A percentile compares a stretch with the other conserved stretches of the same genome.
These are phyloP conservation scores for Amanita molliuscula DNA, from an alignment of 768 basidiomycete species.

Conservation along the genomic window DNA sequence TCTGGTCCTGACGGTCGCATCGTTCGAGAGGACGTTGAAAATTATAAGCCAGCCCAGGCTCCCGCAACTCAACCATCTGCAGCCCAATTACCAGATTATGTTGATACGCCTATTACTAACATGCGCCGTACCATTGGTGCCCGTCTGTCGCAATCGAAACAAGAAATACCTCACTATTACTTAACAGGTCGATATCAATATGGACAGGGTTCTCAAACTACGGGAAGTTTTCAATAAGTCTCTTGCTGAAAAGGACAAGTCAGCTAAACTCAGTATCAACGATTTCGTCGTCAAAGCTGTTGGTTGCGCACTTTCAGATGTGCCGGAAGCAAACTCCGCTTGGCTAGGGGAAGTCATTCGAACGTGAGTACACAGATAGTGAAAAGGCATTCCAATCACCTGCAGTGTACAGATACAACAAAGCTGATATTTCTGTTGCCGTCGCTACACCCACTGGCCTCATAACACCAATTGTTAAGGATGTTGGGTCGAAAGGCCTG, in stretches of 20 bases:
- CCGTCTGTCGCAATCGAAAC: conserved; percentile 88
- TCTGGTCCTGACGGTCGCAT: conserved; percentile 92
- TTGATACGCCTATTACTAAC: conserved; percentile 82
- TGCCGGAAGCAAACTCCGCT: conserved; percentile 96
- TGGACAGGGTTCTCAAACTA: conserved; percentile 93
- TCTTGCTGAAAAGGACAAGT: conserved; percentile 77
- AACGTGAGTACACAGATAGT: conserved; percentile 49
- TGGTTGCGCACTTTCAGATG: conserved; percentile 83
- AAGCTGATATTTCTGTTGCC: conserved; percentile 94
- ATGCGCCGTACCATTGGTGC: conserved; percentile 92
- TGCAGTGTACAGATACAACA: conserved; percentile 62
- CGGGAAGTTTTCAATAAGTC: conserved; percentile 94
- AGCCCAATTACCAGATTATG: conserved; percentile 60
- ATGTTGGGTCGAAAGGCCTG: conserved; percentile 87
- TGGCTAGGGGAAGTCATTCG: conserved; percentile 96
- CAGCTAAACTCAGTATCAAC: conserved; percentile 91
- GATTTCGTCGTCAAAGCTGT: conserved; percentile 97
- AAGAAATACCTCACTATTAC: conserved; percentile 96
- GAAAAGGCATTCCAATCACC: background rate
- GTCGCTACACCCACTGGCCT: conserved; percentile 94
- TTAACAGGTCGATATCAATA: conserved; percentile 88
- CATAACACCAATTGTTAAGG: conserved; percentile 95
- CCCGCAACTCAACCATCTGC: conserved; percentile 37
- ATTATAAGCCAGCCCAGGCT: conserved; percentile 53
- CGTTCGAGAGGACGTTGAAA: conserved; percentile 90